Evolutionary conservation across 345 rosid species (phyloP), one percentile per base, ranked within the genome.

Genomic region (Linum lewisii): DNA sequence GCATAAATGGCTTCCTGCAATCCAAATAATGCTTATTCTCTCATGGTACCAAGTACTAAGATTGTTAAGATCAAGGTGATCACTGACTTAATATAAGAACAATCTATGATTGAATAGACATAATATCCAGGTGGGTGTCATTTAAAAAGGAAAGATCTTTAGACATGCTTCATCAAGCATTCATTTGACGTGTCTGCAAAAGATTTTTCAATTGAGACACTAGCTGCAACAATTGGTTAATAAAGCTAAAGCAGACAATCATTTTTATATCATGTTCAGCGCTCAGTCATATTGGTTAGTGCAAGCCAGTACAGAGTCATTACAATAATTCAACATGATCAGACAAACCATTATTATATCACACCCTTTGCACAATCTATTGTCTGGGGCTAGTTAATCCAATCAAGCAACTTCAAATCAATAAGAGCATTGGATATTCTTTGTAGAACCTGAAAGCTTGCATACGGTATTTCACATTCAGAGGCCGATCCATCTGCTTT

Each of bases 1-100:
- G 82, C 81, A 19, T 90, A 66, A 69, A 82, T 65, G 14, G 99
- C 85, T 76, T 87, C 95, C 97, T 89, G 83, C 51, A 62, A 45
- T 42, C 45, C 22, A 4, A 42, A 42, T 42, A n/a, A 22, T 54
- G 29, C 26, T 21, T 22, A 22, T 54, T 16, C 15, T 42, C 47
- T 3, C 18, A 11, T 11, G 18, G 15, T 42, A 16, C 47, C 2
- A 42, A 16, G 47, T 42, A 11, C 47, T 42, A 42, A 16, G 15
- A 42, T 42, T 16, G 47, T 1, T 42, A 42, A 11, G 15, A 42
- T 42, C 47, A 1, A 42, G 47, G 4, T 42, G 16, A 42, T 1
- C 47, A 42, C 18, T 16, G 18, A 42, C 47, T 42, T 42, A 42
- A 42, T 42, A 42, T 6, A 42, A 42, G 16, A 42, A 42, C 47